Evolutionary conservation across 306 rosid genomes (phyloP).

Genomic region (Malus sieversii): DNA sequence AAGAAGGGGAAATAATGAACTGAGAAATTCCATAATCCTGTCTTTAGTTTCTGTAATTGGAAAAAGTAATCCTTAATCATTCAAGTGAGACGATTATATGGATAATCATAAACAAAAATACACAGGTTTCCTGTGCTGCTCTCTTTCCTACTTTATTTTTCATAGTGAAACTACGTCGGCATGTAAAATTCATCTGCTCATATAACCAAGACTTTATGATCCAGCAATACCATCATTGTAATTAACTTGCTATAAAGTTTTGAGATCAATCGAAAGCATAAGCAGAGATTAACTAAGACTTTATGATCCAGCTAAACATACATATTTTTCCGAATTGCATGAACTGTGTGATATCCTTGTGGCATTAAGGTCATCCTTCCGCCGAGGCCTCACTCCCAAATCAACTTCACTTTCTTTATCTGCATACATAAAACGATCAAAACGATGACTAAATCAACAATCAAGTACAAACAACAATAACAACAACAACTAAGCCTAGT

Average conservation of each 20-base stretch:
- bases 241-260: background rate
- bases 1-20: background rate
- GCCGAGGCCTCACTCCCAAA: constrained; percentile 16
- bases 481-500: background rate
- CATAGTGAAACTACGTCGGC: background rate
- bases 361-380: constrained; percentile 15
- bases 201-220: background rate
- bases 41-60: background rate
- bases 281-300: background rate
- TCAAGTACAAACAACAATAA: background rate
- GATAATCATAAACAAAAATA: background rate
- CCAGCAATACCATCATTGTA: background rate
- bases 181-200: background rate
- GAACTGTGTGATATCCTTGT: constrained; percentile 22
- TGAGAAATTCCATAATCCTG: background rate
- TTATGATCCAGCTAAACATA: constrained; percentile 19
- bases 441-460: background rate
- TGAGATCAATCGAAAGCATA: background rate
- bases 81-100: background rate
- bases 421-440: constrained; percentile 6
- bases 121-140: background rate
- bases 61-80: background rate
- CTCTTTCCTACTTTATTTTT: background rate
- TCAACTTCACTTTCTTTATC: constrained; percentile 34
- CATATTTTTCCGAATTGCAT: constrained; percentile 28